These are phyloP conservation scores for Monilinia fructigena DNA, from an alignment of 2,329 filamentous ascomycete species.

Conservation along the genomic window DNA sequence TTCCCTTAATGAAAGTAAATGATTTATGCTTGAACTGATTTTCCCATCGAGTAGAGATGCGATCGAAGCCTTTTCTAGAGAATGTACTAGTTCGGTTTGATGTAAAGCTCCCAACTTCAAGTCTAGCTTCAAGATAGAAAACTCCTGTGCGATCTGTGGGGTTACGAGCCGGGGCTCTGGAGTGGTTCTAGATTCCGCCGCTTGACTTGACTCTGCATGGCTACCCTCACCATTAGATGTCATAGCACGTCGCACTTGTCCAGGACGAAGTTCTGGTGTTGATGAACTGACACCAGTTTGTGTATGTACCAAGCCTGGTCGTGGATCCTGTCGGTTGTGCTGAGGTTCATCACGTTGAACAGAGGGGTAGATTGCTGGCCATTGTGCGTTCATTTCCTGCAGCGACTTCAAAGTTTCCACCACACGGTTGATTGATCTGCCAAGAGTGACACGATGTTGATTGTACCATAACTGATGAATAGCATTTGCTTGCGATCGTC, in stretches of 20 bases:
- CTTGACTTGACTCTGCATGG: slow-evolving; percentile 69
- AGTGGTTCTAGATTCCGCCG: slow-evolving; percentile 58
- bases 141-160: slow-evolving; percentile 91
- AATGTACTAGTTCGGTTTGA: slow-evolving; percentile 90
- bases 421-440: slow-evolving; percentile 80
- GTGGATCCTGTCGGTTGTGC: slow-evolving; percentile 49
- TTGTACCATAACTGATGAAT: slow-evolving; percentile 95
- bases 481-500: slow-evolving; percentile 71
- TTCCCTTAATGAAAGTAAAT: slow-evolving; percentile 81
- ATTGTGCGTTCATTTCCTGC: slow-evolving; percentile 84
- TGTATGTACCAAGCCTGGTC: slow-evolving; percentile 63
- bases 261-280: slow-evolving; percentile 46
- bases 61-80: slow-evolving; percentile 86
- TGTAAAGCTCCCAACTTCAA: slow-evolving; percentile 83
- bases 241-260: slow-evolving; percentile 63
- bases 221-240: slow-evolving; percentile 63
- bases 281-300: slow-evolving; percentile 51
- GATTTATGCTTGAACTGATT: slow-evolving; percentile 89
- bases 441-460: slow-evolving; percentile 82
- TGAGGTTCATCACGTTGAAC: slow-evolving; percentile 60
- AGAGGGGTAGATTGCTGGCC: slow-evolving; percentile 94
- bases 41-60: slow-evolving; percentile 90
- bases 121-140: slow-evolving; percentile 92
- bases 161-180: slow-evolving; percentile 82
- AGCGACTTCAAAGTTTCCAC: slow-evolving; percentile 80